Evolutionary conservation across 805 yeast genomes (phyloP), one percentile per base, ranked within the genome.

Genomic region (Cyberlindnera samutprakarnensis): DNA sequence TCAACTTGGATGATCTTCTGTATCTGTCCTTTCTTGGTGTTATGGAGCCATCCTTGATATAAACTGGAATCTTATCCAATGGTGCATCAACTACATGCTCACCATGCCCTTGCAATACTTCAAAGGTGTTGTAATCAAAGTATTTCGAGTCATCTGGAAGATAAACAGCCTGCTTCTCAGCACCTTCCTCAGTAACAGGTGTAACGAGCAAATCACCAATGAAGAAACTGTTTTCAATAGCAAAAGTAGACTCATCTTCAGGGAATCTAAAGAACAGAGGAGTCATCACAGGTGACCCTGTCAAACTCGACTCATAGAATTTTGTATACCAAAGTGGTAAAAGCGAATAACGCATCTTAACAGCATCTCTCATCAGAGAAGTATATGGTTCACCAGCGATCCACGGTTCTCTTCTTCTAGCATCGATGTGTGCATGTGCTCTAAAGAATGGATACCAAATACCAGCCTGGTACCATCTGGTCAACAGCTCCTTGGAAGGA

Each of bases 391-490:
- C 94, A 7, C 83, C 82, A 2, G 81, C 66, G 28, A 90, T 54
- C 78, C 86, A 90, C 1, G 98, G 98, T 54, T 92, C 98, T 41
- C 96, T 72, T 58, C 97, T 75, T 49, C 80, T 68, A 1, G 96
- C 68, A 55, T 92, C 98, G 32, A 90, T 82, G 60, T 92, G 97
- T 0, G 97, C 96, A 59, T 92, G 99, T 0, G 80, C 96, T 49
- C 98, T 68, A 64, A 92, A 90, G 49, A 92, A 92, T 22, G 98
- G 98, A 57, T 90, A 88, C 80, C 94, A 90, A 18, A 83, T 73
- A 37, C 96, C 98, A 3, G 94, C 69, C 56, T 92, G 98, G 53
- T 88, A 90, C 98, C 98, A 92, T 49, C 99, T 70, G 0, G 83
- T 71, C 36, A 85, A 63, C 38, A 92, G 59, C 49, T 92, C 97